phyloP scores from a whole-genome alignment of 2,329 filamentous ascomycete species.

The Aphanoascus verrucosus region DNA sequence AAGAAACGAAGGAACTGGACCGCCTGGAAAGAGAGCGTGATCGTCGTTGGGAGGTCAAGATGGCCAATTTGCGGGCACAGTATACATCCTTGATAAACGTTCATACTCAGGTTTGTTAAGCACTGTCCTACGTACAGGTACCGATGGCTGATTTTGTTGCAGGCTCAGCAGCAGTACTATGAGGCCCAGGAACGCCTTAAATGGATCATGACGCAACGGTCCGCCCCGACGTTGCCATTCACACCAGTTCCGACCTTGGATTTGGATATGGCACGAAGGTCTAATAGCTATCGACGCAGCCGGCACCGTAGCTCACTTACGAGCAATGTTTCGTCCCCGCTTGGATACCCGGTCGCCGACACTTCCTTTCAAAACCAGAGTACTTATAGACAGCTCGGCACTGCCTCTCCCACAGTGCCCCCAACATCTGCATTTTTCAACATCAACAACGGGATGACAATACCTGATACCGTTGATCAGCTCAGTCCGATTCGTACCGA shows the following conservation, averaged over 20 bases:
- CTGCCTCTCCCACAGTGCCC: constrained; percentile 44
- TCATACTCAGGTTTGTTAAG: constrained; percentile 27
- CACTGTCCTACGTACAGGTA: neutral
- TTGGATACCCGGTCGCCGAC: constrained; percentile 33
- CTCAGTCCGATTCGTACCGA: constrained; percentile 39
- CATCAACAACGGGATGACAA: constrained; percentile 51
- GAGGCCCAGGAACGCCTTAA: constrained; percentile 38
- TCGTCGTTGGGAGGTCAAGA: constrained; percentile 37
- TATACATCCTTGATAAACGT: constrained; percentile 35
- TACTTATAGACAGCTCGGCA: constrained; percentile 41
- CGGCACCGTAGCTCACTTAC: constrained; percentile 38
- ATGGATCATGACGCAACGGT: constrained; percentile 33
- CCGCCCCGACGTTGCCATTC: constrained; percentile 30
- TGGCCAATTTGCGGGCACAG: constrained; percentile 34
- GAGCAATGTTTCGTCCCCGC: constrained; percentile 39
- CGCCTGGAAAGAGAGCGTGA: constrained; percentile 41
- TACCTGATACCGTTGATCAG: constrained; percentile 36
- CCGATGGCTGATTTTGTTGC: constrained; percentile 8
- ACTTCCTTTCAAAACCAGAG: constrained; percentile 32
- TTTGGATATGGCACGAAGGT: constrained; percentile 31
- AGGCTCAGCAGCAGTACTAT: constrained; percentile 36
- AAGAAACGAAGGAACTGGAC: constrained; percentile 42
- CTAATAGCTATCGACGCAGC: constrained; percentile 33
- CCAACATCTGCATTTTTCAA: constrained; percentile 49
- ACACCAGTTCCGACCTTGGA: constrained; percentile 33